Base-by-base conservation (phyloP, 148 eudicot genomes). In the Cornus controversa region DNA sequence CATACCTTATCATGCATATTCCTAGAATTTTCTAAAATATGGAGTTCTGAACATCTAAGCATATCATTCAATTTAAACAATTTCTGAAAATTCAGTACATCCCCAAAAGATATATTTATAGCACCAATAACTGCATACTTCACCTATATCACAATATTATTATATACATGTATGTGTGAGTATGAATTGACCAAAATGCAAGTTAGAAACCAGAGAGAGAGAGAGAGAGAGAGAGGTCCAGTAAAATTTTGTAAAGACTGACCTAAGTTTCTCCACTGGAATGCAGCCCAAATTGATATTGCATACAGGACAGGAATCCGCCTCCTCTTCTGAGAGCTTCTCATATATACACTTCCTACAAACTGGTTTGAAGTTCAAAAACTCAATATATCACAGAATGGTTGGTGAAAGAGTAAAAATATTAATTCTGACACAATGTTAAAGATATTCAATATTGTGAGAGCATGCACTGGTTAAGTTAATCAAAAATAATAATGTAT, bases 191-290 rank as follows among this genome's bases (percentile, higher is more conserved):
- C 57, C 57, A 50, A 50, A 50, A 45, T 45, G 50, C 50, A 45
- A 45, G 8, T 45, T 3, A 45, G 34, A 31, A 31, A 31, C 34
- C 34, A 31, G 34, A 31, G 34, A 31, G 4, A 31, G 34, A 31
- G 34, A 31, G 4, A 31, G 34, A 31, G 34, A 31, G 1, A 31
- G 34, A 31, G 34, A 31, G 34, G 34, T 31, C 2, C 34, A 31
- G 34, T 45, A 45, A 45, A 50, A 11, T 13, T 16, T 50, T 1
- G 1, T 24, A 5, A 26, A 20, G 63, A 34, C 37, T 72, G 66
- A 92, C 98, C 97, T 94, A 84, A 94, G 91, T 82, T 94, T 94
- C 79, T 94, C 97, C 80, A 81, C 79, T 13, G 98, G 98, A 69
- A 83, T 79, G 75, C 89, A 84, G 45, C 98, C 98, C 78, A 94